Percentiles rank a stretch among this genome's conserved stretches.
These are phyloP conservation scores for Gastrolobium bilobum DNA, from an alignment of 306 rosid species.

Conservation along the genomic window DNA sequence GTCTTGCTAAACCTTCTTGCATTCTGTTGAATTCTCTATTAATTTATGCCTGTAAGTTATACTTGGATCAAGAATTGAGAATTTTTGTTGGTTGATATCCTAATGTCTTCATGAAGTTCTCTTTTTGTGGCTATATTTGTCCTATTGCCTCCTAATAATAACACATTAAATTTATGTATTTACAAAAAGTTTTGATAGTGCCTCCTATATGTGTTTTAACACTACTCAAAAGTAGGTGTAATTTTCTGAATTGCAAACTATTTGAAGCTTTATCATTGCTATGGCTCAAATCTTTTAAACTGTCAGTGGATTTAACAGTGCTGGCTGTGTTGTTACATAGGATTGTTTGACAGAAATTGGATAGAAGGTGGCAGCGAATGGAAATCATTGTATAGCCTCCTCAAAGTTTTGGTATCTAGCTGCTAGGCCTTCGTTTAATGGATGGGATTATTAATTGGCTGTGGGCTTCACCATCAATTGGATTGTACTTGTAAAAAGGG, in stretches of 20 bases:
- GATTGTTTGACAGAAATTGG: constrained; percentile 20
- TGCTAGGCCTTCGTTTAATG: constrained; percentile 18
- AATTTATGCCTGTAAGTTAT: neutral
- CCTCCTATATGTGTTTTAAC: neutral
- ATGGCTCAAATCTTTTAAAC: constrained; percentile 21
- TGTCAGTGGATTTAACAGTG: neutral
- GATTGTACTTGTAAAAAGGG: neutral
- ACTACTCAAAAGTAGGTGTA: neutral
- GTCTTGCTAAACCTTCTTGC: constrained; percentile 22
- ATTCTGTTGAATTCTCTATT: constrained; percentile 29
- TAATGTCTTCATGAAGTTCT: constrained; percentile 14
- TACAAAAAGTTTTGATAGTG: neutral
- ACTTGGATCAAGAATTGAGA: neutral
- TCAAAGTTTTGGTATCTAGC: constrained; percentile 15
- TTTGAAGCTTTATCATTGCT: constrained; percentile 5
- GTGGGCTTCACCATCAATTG: constrained; percentile 13
- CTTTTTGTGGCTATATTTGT: neutral
- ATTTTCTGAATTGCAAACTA: neutral
- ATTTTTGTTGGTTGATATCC: constrained; percentile 11
- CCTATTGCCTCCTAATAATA: neutral
- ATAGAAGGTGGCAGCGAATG: constrained; percentile 10
- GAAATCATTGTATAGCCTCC: constrained; percentile 2
- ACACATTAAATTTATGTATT: neutral
- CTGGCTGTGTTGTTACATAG: neutral
- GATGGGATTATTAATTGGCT: constrained; percentile 28